Conservation (phyloP, 2,329 filamentous ascomycete genomes). For the Pseudopyricularia cyperi region DNA sequence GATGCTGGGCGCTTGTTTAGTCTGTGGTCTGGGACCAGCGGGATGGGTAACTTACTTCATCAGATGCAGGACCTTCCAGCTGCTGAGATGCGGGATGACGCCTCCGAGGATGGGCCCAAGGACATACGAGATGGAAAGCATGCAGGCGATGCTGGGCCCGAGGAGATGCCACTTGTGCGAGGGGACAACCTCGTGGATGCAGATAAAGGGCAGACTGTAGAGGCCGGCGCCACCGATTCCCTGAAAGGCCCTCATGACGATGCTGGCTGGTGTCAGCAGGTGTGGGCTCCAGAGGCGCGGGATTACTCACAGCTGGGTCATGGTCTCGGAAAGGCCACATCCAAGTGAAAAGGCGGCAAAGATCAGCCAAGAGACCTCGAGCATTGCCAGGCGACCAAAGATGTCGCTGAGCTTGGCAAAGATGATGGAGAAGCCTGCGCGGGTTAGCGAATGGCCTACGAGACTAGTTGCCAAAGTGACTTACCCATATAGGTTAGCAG, state of each 20-base stretch:
- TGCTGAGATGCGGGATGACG: slow-evolving; percentile 35
- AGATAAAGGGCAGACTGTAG: slow-evolving; percentile 46
- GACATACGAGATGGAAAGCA: slow-evolving; percentile 43
- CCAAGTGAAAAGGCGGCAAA: slow-evolving; percentile 27
- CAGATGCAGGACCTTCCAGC: slow-evolving; percentile 49
- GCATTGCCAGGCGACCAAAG: slow-evolving; percentile 24
- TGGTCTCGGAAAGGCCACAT: slow-evolving; percentile 22
- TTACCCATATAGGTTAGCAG: slow-evolving; percentile 12
- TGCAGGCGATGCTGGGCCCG: slow-evolving; percentile 40
- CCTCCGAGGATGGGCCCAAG: slow-evolving; percentile 46
- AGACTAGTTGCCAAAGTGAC: neutral
- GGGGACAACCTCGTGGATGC: slow-evolving; percentile 42
- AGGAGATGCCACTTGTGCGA: slow-evolving; percentile 37
- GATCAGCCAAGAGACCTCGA: slow-evolving; percentile 20
- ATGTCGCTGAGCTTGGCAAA: slow-evolving; percentile 23
- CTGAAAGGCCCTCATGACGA: slow-evolving; percentile 44
- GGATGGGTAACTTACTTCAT: slow-evolving; percentile 34
- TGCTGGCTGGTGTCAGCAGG: slow-evolving; percentile 21
- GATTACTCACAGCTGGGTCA: slow-evolving; percentile 15
- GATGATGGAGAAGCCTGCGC: slow-evolving; percentile 11
- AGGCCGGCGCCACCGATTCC: slow-evolving; percentile 48
- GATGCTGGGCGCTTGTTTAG: slow-evolving; percentile 18
- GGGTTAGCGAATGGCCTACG: neutral
- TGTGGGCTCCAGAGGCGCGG: neutral
- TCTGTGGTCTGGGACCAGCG: neutral